phyloP scores from a whole-genome alignment of 108 stramenopile genomes.

The Pseudonitzschia pungens region DNA sequence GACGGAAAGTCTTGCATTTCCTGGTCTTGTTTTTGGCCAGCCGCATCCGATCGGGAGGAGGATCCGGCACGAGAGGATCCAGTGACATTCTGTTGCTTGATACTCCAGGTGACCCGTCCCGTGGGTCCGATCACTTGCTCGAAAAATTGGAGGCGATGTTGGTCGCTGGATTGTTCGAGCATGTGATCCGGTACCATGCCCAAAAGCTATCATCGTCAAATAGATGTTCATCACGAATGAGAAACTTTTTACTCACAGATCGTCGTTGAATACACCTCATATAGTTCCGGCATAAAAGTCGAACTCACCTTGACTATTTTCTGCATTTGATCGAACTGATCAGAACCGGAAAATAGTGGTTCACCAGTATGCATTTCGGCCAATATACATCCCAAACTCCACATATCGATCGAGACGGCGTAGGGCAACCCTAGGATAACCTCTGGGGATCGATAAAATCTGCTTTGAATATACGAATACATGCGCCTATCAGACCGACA shows the following conservation, averaged over 20 bases:
- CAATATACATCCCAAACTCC: conserved; percentile 98
- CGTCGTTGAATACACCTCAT: too few relatives aligned
- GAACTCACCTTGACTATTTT: conserved; percentile 89
- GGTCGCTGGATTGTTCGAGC: conserved; percentile 71
- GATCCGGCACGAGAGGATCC: conserved; percentile 29
- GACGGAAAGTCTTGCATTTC: conserved; percentile 28
- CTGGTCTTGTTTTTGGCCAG: conserved; percentile 16
- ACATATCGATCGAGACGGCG: conserved; percentile 96
- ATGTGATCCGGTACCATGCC: conserved; percentile 88
- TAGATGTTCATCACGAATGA: background rate
- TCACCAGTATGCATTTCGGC: conserved; percentile 99
- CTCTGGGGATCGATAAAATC: conserved; percentile 98
- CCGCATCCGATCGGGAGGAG: conserved; percentile 15
- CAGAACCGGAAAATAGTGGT: conserved; percentile 95
- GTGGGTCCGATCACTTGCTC: conserved; percentile 42
- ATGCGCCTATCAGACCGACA: conserved; percentile 88
- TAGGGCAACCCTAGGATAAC: conserved; percentile 97
- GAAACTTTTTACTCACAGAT: background rate
- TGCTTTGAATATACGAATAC: conserved; percentile 98
- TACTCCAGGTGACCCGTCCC: conserved; percentile 47
- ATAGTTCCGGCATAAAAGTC: background rate
- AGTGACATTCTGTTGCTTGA: conserved; percentile 42
- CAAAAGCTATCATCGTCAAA: conserved; percentile 45
- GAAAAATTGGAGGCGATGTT: conserved; percentile 78
- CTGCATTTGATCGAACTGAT: conserved; percentile 97